Evolutionary conservation across 2,329 filamentous ascomycete species (phyloP), one percentile per base, ranked within the genome.

Genomic region (Stagonosporopsis chrysanthemi): DNA sequence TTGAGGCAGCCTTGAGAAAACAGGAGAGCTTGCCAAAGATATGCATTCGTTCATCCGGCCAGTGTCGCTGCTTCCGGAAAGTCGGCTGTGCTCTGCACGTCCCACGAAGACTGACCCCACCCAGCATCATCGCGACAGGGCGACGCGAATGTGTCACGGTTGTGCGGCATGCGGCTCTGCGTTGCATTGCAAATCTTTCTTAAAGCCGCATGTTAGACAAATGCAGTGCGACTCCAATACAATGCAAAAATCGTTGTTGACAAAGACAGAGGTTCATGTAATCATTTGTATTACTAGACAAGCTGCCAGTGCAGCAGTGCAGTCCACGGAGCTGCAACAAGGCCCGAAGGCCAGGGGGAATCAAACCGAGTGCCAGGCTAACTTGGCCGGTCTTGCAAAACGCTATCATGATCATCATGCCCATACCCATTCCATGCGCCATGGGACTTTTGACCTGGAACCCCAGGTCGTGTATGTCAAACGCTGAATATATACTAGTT

Each of bases 381-480:
- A 44, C n/a, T 35, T 52, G 38, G 39, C 54, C 54, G 54, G 54
- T 44, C 54, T 57, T 52, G 48, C 49, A 53, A 45, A 53, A 53
- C 49, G 63, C 61, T 61, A 49, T 67, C 63, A 41, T 67, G 24
- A 61, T 67, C 61, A 54, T 66, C 58, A 52, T 58, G 56, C 60
- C 58, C 56, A 60, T 44, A 31, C 44, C 55, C 46, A 52, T 41
- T 49, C 49, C 56, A 40, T 44, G 22, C 39, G 24, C 54, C 48
- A 52, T 57, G 33, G 54, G 54, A 57, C 43, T 57, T 52, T 49
- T n/a, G 35, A 38, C 48, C 44, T 28, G 33, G 36, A 11, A 35
- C n/a, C 33, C 51, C 47, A 31, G 46, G 40, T 38, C 12, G 43
- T 60, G 45, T 62, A 53, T 57, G 55, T 57, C 42, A 40, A 56